Conservation (phyloP, 352 stramenopile species). For the Phytopythium mirpurense region DNA sequence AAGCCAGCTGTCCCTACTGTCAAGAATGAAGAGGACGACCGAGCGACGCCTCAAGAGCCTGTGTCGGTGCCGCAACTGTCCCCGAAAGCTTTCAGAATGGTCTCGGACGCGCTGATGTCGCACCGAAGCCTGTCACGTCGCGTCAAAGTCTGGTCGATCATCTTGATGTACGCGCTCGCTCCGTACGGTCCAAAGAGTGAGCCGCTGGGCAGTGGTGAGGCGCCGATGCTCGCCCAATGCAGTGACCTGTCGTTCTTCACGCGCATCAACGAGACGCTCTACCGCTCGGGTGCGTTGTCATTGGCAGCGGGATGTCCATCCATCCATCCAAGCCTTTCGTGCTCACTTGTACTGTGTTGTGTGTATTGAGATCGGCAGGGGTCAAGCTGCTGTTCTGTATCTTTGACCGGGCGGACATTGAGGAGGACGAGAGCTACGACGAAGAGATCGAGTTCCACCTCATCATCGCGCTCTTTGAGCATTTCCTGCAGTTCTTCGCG, state of each 20-base stretch:
- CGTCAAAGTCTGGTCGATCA: conserved; percentile 58
- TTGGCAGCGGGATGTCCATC: no score
- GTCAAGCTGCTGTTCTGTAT: conserved; percentile 65
- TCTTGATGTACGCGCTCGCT: conserved; percentile 39
- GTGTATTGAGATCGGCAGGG: conserved; percentile 12
- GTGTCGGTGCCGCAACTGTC: conserved; percentile 14
- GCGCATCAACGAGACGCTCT: conserved; percentile 31
- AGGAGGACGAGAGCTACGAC: conserved; percentile 70
- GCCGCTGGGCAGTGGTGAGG: conserved; percentile 16
- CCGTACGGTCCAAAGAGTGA: conserved; percentile 17
- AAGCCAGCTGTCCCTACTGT: background rate
- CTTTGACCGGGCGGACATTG: conserved; percentile 59
- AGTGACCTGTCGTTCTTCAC: conserved; percentile 28
- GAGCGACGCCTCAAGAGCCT: background rate
- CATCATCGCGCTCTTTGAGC: conserved; percentile 44
- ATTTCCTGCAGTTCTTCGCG: conserved; percentile 59
- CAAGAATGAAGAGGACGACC: conserved; percentile 7
- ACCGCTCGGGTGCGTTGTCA: conserved; percentile 32
- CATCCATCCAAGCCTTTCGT: background rate
- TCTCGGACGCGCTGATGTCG: conserved; percentile 39
- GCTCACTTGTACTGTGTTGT: background rate
- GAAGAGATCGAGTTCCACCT: conserved; percentile 71
- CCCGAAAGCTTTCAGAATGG: conserved; percentile 27
- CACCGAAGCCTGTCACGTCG: conserved; percentile 46
- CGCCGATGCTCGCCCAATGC: conserved; percentile 17